These are phyloP conservation scores for Achaetomiella virescens DNA, from an alignment of 495 filamentous ascomycete genomes.

Conservation along the genomic window DNA sequence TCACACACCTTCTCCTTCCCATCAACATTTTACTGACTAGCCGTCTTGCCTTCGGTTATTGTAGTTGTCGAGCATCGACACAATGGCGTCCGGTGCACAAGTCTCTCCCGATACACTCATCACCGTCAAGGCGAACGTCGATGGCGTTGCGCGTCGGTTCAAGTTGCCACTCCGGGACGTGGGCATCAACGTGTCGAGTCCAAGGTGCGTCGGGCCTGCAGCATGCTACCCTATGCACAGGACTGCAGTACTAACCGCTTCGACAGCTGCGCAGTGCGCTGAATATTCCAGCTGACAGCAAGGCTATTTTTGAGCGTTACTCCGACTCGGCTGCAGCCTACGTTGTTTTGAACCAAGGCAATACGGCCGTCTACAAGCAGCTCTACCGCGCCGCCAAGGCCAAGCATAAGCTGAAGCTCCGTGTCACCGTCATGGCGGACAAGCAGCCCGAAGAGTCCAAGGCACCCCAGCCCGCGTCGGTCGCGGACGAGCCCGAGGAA, in stretches of 20 bases:
- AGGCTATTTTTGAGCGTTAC: constrained; percentile 83
- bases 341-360: constrained; percentile 69
- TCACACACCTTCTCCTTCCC: not conserved
- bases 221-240: not conserved
- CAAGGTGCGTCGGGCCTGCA: constrained; percentile 64
- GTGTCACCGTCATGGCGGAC: constrained; percentile 48
- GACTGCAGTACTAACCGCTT: constrained; percentile 17
- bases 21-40: constrained; percentile 1
- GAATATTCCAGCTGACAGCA: constrained; percentile 57
- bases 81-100: constrained; percentile 48
- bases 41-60: not conserved
- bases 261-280: constrained; percentile 70
- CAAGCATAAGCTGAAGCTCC: constrained; percentile 93
- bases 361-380: constrained; percentile 87
- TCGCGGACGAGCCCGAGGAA: constrained; percentile 23
- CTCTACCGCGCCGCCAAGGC: constrained; percentile 95
- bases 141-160: constrained; percentile 70
- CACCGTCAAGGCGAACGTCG: constrained; percentile 75
- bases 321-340: constrained; percentile 86
- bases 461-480: constrained; percentile 23
- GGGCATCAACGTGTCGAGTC: constrained; percentile 65
- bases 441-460: constrained; percentile 16
- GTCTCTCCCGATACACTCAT: constrained; percentile 68
- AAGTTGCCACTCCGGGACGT: constrained; percentile 87
- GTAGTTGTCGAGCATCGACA: constrained; percentile 9